A percentile compares a stretch with the other conserved stretches of the same genome.
These are phyloP conservation scores for Polychytrium aggregatum DNA, from an alignment of 192 early-diverging fungal genomes.

Conservation along the genomic window DNA sequence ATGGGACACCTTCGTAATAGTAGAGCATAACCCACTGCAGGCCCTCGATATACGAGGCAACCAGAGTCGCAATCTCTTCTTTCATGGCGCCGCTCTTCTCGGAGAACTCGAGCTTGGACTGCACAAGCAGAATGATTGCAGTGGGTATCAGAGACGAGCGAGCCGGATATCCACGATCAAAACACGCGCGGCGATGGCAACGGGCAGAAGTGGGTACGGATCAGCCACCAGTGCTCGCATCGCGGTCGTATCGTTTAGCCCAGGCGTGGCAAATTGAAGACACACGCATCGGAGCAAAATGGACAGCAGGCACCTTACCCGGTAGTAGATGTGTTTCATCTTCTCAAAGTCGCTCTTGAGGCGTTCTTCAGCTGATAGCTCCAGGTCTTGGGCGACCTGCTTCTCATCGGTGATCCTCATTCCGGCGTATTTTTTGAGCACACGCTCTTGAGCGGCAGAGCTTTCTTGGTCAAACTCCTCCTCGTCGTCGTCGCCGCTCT, in stretches of 20 bases:
- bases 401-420: constrained; percentile 56
- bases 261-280: too few relatives aligned
- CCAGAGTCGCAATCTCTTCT: constrained; percentile 19
- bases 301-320: too few relatives aligned
- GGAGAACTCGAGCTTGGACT: constrained; percentile 40
- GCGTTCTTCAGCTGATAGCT: constrained; percentile 19
- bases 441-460: constrained; percentile 32
- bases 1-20: constrained; percentile 87
- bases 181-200: too few relatives aligned
- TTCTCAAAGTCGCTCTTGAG: constrained; percentile 22
- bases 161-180: too few relatives aligned
- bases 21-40: constrained; percentile 94
- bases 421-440: constrained; percentile 33
- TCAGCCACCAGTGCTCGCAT: too few relatives aligned
- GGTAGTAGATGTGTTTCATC: constrained; percentile 56
- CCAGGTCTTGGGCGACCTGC: constrained; percentile 9
- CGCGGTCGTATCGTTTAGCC: too few relatives aligned
- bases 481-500: constrained; percentile 43
- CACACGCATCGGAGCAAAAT: too few relatives aligned
- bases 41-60: constrained; percentile 74
- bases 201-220: too few relatives aligned
- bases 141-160: too few relatives aligned
- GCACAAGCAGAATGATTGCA: too few relatives aligned
- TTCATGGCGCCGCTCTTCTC: too few relatives aligned
- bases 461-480: constrained; percentile 55